Evolutionary conservation across 805 yeast genomes (phyloP), one percentile per base, ranked within the genome.

Genomic region (Myxozyma geophila): DNA sequence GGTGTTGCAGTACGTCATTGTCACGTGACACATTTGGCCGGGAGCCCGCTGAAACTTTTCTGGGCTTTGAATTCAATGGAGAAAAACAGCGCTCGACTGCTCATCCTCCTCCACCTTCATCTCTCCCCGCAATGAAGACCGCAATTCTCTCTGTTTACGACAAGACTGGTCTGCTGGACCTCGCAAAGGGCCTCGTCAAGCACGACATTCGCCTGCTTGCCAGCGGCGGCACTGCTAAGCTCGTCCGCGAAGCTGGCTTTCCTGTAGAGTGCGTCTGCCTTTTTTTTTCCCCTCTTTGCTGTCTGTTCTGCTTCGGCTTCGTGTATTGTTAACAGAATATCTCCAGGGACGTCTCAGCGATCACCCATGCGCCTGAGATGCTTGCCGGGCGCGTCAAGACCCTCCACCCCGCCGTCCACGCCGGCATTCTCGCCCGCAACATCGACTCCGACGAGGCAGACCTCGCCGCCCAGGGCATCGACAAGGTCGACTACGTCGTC

Each of bases 301-400:
- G 12, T 21, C 21, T 19, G 7, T 36, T 21, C 4, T n/a, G n/a
- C n/a, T n/a, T n/a, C n/a, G n/a, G n/a, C n/a, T n/a, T n/a, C n/a
- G n/a, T 19, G 15, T 15, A 28, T 23, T 36, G 17, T 13, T n/a
- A n/a, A n/a, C n/a, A n/a, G n/a, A n/a, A n/a, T n/a, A n/a, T n/a
- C n/a, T n/a, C 3, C 44, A 70, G 74, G 70, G 99, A 95, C 74
- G 97, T 95, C 47, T 87, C 96, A 47, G 77, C 95, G 64, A 91
- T 95, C 76, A 95, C 99, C 43, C 97, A 95, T 75, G 98, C 98
- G 47, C 99, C 99, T 58, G 99, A 95, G 79, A 95, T 95, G 97
- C 83, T 95, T 71, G 97, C 98, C 68, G 99, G 99, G 69, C 86
- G 99, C 80, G 99, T 95, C 72, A 95, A 95, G 82, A 95, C 99